Conservation (phyloP, 1,284 basidiomycete species). For the Moniliella sp. region DNA sequence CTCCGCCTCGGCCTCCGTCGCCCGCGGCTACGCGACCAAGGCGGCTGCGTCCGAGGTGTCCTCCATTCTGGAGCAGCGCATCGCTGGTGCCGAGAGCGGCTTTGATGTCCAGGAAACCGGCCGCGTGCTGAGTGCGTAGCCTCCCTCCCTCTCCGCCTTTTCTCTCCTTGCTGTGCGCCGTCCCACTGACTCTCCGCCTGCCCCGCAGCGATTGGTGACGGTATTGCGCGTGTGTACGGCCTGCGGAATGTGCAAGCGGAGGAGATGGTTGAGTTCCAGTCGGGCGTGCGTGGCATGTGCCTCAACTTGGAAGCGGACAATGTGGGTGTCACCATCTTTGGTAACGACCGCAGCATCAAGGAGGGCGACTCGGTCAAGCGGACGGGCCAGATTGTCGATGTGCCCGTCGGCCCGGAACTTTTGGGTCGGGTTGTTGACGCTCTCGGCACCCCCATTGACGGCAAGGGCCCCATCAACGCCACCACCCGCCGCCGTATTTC, state of each 20-base stretch:
- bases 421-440: conserved; percentile 97
- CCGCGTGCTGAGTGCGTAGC: conserved; percentile 81
- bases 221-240: conserved; percentile 96
- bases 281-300: conserved; percentile 73
- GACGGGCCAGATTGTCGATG: conserved; percentile 97
- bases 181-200: conserved; percentile 1
- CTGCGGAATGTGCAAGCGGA: conserved; percentile 63
- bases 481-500: conserved; percentile 82
- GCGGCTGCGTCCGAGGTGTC: too few species aligned
- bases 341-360: conserved; percentile 98
- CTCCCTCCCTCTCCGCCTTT: conserved; percentile 4
- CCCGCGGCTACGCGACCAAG: too few species aligned
- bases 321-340: conserved; percentile 98
- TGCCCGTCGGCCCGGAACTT: conserved; percentile 82
- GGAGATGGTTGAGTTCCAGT: conserved; percentile 99
- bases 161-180: neutral
- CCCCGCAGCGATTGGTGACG: conserved; percentile 75
- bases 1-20: conserved; percentile 1
- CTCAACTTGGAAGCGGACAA: conserved; percentile 99
- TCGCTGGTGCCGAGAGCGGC: conserved; percentile 68
- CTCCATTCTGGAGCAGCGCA: conserved; percentile 96
- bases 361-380: conserved; percentile 99
- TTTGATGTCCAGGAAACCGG: conserved; percentile 96
- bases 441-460: conserved; percentile 96
- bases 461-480: conserved; percentile 87